phyloP scores from a whole-genome alignment of 768 basidiomycete species.

The Lactarius tabidus region DNA sequence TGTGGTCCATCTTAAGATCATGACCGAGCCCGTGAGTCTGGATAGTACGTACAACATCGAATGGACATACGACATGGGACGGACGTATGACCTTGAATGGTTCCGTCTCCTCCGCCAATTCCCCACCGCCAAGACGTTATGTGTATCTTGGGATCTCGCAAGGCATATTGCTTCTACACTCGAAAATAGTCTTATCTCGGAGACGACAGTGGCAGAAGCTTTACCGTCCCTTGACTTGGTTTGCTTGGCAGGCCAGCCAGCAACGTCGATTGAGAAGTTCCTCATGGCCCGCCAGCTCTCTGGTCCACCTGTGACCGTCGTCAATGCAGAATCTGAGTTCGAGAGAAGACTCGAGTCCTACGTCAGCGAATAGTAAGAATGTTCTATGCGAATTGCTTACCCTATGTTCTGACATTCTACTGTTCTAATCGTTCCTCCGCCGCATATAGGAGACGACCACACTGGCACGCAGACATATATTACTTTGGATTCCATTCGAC shows the following conservation, averaged over 20 bases:
- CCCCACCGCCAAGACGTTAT: neutral
- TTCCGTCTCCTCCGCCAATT: neutral
- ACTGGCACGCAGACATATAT: neutral
- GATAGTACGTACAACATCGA: neutral
- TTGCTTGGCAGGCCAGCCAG: too few relatives aligned
- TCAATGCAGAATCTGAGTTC: neutral
- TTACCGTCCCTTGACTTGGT: neutral
- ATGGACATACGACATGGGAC: too few relatives aligned
- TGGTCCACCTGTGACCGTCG: neutral
- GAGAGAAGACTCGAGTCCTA: neutral
- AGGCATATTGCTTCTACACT: neutral
- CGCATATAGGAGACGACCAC: neutral
- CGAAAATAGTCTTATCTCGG: neutral
- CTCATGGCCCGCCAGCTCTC: neutral
- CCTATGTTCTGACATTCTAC: neutral
- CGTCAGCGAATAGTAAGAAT: neutral
- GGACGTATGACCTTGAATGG: too few relatives aligned
- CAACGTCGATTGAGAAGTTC: neutral
- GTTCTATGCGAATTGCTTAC: neutral
- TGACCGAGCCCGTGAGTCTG: neutral
- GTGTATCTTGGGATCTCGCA: neutral
- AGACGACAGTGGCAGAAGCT: neutral
- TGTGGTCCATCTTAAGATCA: neutral
- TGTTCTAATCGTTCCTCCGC: neutral
- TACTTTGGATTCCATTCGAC: too few relatives aligned